Evolutionary conservation across 441 rosid genomes (phyloP).

Genomic region (Euphorbia celastroides): DNA sequence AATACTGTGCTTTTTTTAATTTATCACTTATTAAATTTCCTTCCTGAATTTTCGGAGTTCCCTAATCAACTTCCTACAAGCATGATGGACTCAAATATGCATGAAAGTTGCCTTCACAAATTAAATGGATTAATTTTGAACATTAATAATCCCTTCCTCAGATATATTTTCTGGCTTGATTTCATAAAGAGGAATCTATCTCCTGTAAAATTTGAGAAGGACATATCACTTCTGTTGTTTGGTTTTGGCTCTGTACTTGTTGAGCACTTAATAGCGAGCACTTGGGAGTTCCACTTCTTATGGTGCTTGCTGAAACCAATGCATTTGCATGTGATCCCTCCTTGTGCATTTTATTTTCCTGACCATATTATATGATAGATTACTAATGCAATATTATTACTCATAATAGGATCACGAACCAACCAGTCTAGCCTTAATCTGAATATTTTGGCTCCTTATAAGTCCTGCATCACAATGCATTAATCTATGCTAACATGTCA

Average conservation of each 20-base stretch:
- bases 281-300: background rate
- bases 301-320: background rate
- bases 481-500: background rate
- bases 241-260: background rate
- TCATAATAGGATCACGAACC: background rate
- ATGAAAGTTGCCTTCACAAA: background rate
- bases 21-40: background rate
- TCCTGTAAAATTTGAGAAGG: background rate
- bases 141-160: background rate
- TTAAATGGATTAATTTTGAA: background rate
- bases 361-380: background rate
- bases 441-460: background rate
- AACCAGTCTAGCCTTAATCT: no score
- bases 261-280: background rate
- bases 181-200: background rate
- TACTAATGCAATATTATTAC: background rate
- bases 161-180: background rate
- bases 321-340: background rate
- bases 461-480: background rate
- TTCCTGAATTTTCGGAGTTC: slow-evolving; percentile 2
- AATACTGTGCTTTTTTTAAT: background rate
- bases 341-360: background rate
- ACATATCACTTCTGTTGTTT: background rate
- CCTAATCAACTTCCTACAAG: background rate
- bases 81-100: background rate